Conservation (phyloP, 805 yeast genomes). For the Phaffomyces opuntiae region DNA sequence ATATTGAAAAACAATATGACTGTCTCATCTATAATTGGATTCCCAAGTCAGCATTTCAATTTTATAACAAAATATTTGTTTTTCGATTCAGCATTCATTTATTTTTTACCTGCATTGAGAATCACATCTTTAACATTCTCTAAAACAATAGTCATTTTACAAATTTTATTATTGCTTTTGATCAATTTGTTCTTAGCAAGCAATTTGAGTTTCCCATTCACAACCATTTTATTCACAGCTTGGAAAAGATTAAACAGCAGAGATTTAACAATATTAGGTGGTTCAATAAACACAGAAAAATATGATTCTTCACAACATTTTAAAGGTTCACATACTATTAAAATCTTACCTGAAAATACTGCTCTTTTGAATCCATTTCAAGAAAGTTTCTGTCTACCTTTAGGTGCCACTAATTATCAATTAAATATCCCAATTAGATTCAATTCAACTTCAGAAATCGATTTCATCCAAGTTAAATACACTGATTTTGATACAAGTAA, state of each 20-base stretch:
- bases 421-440: slow-evolving; percentile 64
- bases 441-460: slow-evolving; percentile 73
- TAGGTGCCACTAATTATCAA: slow-evolving; percentile 23
- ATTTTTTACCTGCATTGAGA: slow-evolving; percentile 64
- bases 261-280: slow-evolving; percentile 49
- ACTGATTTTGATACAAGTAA: slow-evolving; percentile 48
- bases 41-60: slow-evolving; percentile 42
- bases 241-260: slow-evolving; percentile 37
- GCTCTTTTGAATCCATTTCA: slow-evolving; percentile 75
- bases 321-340: slow-evolving; percentile 79
- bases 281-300: slow-evolving; percentile 28
- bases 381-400: slow-evolving; percentile 55
- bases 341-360: slow-evolving; percentile 86
- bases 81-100: slow-evolving; percentile 65
- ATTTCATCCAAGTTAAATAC: slow-evolving; percentile 56
- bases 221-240: slow-evolving; percentile 31
- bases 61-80: slow-evolving; percentile 66
- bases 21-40: slow-evolving; percentile 26
- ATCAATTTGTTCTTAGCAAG: slow-evolving; percentile 50
- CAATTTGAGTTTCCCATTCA: slow-evolving; percentile 42
- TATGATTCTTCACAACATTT: slow-evolving; percentile 42
- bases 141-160: slow-evolving; percentile 44
- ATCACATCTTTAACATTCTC: slow-evolving; percentile 69
- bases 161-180: slow-evolving; percentile 39
- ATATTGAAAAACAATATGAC: slow-evolving; percentile 42